These are phyloP conservation scores for Saccharomycopsis sp. DNA, from an alignment of 805 yeast genomes.

Conservation along the genomic window DNA sequence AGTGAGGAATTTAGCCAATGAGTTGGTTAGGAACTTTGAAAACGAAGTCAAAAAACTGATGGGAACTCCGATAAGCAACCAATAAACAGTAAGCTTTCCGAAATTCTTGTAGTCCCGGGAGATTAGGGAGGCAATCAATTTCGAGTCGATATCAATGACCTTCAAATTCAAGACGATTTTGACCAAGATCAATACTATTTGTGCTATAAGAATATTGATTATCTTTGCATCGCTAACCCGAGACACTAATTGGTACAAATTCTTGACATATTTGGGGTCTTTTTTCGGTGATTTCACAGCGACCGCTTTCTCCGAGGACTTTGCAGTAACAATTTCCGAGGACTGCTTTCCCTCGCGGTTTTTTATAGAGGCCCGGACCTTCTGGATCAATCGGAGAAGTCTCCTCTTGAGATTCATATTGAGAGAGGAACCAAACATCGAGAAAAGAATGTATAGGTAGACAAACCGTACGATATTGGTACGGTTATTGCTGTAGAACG, in stretches of 20 bases:
- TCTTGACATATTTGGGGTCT: conserved; percentile 13
- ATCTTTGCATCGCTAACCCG: conserved; percentile 22
- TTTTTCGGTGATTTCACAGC: conserved; percentile 10
- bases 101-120: conserved; percentile 62
- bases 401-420: conserved; percentile 11
- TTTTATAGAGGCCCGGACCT: conserved; percentile 21
- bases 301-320: neutral
- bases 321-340: neutral
- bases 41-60: conserved; percentile 74
- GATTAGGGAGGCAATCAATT: conserved; percentile 73
- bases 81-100: conserved; percentile 52
- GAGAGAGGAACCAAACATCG: conserved; percentile 18
- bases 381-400: conserved; percentile 25
- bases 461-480: neutral
- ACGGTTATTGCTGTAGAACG: neutral
- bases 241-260: conserved; percentile 9
- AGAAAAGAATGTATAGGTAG: conserved; percentile 14
- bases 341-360: conserved; percentile 19
- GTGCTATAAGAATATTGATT: conserved; percentile 35
- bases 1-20: conserved; percentile 54
- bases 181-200: conserved; percentile 51
- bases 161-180: conserved; percentile 72
- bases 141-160: conserved; percentile 84
- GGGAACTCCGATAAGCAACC: conserved; percentile 86
- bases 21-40: conserved; percentile 52